Evolutionary conservation across 768 basidiomycete genomes (phyloP).

Genomic region (Tricholoma sp.): DNA sequence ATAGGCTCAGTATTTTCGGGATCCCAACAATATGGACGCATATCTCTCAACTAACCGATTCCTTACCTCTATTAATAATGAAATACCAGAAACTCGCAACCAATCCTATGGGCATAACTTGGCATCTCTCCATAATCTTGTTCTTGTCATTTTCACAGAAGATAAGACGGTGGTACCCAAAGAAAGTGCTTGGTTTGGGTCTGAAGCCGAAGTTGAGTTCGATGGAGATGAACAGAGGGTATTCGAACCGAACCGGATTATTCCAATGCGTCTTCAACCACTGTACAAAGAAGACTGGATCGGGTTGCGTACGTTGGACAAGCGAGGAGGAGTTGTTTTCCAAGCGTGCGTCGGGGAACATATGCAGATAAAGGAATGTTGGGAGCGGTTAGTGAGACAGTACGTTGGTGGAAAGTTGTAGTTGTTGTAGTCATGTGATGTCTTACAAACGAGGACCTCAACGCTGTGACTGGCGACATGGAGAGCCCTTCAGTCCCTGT

Average conservation of each 20-base stretch:
- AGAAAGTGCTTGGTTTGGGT: constrained; percentile 85
- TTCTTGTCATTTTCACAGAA: constrained; percentile 68
- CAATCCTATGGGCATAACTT: constrained; percentile 56
- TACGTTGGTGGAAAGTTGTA: constrained; percentile 29
- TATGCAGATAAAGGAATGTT: constrained; percentile 66
- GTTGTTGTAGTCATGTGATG: constrained; percentile 3
- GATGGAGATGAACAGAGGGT: constrained; percentile 6
- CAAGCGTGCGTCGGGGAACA: constrained; percentile 67
- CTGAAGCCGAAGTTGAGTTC: constrained; percentile 45
- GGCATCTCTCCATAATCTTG: constrained; percentile 54
- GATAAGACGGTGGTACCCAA: constrained; percentile 81
- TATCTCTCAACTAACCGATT: constrained; percentile 65
- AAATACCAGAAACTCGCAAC: constrained; percentile 50
- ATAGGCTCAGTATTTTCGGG: constrained; percentile 85
- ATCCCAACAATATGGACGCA: constrained; percentile 50
- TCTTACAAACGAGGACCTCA: background rate
- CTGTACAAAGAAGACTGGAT: constrained; percentile 81
- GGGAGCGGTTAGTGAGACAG: constrained; percentile 45
- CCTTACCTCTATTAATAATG: constrained; percentile 76
- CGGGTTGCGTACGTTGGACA: constrained; percentile 66
- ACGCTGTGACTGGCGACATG: constrained; percentile 16
- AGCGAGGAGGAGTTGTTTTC: constrained; percentile 54
- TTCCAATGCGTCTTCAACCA: constrained; percentile 70
- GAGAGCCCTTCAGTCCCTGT: constrained; percentile 18
- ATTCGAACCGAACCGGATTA: constrained; percentile 26